phyloP scores from a whole-genome alignment of 129 eudicot species.

The Artemisia argyi region DNA sequence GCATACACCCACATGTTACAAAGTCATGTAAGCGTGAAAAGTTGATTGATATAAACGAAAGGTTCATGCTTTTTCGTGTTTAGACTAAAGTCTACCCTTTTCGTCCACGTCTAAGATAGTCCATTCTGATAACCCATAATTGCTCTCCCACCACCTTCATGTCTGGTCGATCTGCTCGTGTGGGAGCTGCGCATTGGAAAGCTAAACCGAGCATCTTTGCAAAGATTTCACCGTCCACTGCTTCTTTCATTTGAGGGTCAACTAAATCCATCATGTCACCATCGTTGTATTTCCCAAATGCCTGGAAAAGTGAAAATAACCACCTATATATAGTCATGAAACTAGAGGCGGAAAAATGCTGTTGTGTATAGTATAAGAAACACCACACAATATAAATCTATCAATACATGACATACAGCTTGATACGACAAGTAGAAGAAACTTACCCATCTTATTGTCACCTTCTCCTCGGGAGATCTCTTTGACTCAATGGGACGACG shows the following conservation, averaged over 20 bases:
- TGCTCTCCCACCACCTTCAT: slow-evolving; percentile 87
- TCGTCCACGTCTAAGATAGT: slow-evolving; percentile 53
- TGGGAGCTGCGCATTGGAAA: slow-evolving; percentile 82
- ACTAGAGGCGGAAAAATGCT: neutral
- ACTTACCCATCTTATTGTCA: slow-evolving; percentile 91
- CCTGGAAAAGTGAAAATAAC: slow-evolving; percentile 58
- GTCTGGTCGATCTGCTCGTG: slow-evolving; percentile 81
- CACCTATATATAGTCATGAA: neutral
- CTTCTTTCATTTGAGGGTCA: slow-evolving; percentile 71
- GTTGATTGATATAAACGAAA: slow-evolving; percentile 7
- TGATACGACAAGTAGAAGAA: neutral
- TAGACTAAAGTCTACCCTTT: slow-evolving; percentile 20
- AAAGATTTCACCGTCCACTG: slow-evolving; percentile 47
- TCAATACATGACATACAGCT: neutral
- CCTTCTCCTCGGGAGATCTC: slow-evolving; percentile 66
- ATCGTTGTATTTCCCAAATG: slow-evolving; percentile 67
- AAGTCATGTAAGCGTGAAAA: slow-evolving; percentile 32
- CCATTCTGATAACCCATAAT: slow-evolving; percentile 83
- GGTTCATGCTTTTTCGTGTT: slow-evolving; percentile 24
- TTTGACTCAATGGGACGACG: slow-evolving; percentile 86
- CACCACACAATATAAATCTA: neutral
- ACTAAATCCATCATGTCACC: slow-evolving; percentile 60
- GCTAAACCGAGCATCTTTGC: slow-evolving; percentile 72
- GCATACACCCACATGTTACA: neutral
- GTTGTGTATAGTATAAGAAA: neutral